Conservation (phyloP, 805 yeast species). For the Saccharomycopsis fodiens region DNA sequence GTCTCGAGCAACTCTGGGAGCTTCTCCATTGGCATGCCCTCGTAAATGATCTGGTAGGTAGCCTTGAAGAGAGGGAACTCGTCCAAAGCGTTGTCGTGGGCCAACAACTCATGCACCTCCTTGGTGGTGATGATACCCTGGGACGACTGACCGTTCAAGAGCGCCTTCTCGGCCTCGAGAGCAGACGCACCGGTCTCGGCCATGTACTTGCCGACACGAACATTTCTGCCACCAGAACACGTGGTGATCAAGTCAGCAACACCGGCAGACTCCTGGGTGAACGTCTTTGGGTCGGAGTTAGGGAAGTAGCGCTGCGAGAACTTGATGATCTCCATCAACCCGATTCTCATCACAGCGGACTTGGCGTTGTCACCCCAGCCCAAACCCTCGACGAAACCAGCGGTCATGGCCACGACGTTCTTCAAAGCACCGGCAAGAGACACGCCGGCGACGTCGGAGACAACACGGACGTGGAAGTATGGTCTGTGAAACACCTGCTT, state of each 20-base stretch:
- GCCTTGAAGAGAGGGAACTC: constrained; percentile 69
- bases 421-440: constrained; percentile 96
- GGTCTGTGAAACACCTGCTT: constrained; percentile 92
- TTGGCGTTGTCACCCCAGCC: constrained; percentile 99
- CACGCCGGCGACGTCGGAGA: constrained; percentile 91
- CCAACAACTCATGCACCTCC: constrained; percentile 84
- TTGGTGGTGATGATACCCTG: constrained; percentile 89
- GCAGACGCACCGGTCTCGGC: constrained; percentile 74
- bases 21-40: constrained; percentile 62
- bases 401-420: constrained; percentile 92
- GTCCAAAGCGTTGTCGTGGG: constrained; percentile 27
- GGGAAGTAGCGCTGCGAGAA: constrained; percentile 82
- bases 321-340: constrained; percentile 80
- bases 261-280: constrained; percentile 92
- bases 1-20: constrained; percentile 64
- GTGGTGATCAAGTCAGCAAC: constrained; percentile 98
- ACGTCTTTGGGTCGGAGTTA: constrained; percentile 64
- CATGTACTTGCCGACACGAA: constrained; percentile 80
- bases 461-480: constrained; percentile 92
- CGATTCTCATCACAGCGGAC: constrained; percentile 95
- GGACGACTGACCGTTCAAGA: constrained; percentile 92
- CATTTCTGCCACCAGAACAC: constrained; percentile 96
- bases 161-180: constrained; percentile 71
- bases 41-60: constrained; percentile 78
- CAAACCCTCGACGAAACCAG: constrained; percentile 94